Percentiles rank a stretch among this genome's conserved stretches.
phyloP scores from a whole-genome alignment of 495 filamentous ascomycete species.

The Cairneyella variabilis region DNA sequence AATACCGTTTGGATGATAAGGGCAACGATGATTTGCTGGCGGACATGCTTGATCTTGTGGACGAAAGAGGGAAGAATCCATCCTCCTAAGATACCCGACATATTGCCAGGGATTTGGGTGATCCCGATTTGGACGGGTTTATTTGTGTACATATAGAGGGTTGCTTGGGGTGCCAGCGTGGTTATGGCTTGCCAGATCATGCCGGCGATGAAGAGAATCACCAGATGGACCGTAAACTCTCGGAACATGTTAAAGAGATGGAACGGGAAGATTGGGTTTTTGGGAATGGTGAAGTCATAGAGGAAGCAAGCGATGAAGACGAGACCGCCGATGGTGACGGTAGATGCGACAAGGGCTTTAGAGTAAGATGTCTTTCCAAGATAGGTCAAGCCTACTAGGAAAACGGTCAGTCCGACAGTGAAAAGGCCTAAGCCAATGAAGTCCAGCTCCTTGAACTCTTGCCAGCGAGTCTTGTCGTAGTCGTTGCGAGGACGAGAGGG shows the following conservation, averaged over 20 bases:
- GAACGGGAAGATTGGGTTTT: conserved; percentile 30
- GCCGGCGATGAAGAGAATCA: conserved; percentile 28
- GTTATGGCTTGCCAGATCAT: conserved; percentile 28
- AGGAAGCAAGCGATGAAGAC: conserved; percentile 25
- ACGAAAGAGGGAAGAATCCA: conserved; percentile 30
- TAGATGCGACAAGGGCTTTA: conserved; percentile 17
- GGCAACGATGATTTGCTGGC: conserved; percentile 30
- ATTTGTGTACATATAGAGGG: conserved; percentile 26
- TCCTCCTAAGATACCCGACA: conserved; percentile 29
- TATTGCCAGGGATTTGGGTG: conserved; percentile 19
- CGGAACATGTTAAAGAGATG: conserved; percentile 25
- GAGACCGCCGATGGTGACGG: conserved; percentile 25
- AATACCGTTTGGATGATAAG: conserved; percentile 34
- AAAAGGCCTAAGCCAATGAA: conserved; percentile 29
- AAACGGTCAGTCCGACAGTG: conserved; percentile 27
- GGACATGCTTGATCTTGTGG: conserved; percentile 32
- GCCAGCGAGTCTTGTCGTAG: conserved; percentile 20
- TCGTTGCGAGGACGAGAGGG: conserved; percentile 31
- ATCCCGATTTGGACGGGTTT: conserved; percentile 26
- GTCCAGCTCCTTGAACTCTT: conserved; percentile 32
- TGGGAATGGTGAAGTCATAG: conserved; percentile 27
- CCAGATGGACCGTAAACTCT: conserved; percentile 27
- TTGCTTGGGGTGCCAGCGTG: conserved; percentile 26
- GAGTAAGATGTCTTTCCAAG: conserved; percentile 16
- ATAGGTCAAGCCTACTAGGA: conserved; percentile 28